Percentiles rank a stretch among this genome's conserved stretches.
Evolutionary conservation across 2,329 filamentous ascomycete genomes (phyloP).

Genomic region (Monilinia fructicola): DNA sequence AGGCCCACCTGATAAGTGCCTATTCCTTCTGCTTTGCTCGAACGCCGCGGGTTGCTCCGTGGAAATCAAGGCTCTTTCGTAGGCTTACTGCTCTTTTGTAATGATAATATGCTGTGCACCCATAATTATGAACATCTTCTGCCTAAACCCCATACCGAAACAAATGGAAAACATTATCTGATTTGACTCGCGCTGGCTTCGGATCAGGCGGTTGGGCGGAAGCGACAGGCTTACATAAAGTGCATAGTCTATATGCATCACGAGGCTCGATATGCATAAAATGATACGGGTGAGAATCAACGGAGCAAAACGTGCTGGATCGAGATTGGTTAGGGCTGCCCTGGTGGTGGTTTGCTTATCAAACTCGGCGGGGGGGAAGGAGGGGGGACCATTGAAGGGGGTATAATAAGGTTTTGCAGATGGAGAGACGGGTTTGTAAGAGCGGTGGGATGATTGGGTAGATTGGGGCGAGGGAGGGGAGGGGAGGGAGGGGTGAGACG

Average conservation of each 20-base stretch:
- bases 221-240: background rate
- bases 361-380: background rate
- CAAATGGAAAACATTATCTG: background rate
- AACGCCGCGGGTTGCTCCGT: background rate
- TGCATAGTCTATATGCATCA: background rate
- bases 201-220: background rate
- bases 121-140: background rate
- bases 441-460: background rate
- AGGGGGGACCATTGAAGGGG: background rate
- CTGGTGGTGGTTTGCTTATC: background rate
- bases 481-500: background rate
- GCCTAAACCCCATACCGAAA: background rate
- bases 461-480: background rate
- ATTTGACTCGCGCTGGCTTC: background rate
- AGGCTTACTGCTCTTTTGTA: background rate
- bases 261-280: conserved; percentile 3
- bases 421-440: background rate
- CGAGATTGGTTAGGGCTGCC: background rate
- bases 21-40: background rate
- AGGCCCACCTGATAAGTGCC: background rate
- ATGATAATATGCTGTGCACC: background rate
- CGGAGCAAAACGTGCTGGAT: background rate
- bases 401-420: background rate
- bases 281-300: background rate
- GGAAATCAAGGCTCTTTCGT: background rate